Base-by-base conservation (phyloP, 176 grass and related monocot species). In the Oryza coarctata region DNA sequence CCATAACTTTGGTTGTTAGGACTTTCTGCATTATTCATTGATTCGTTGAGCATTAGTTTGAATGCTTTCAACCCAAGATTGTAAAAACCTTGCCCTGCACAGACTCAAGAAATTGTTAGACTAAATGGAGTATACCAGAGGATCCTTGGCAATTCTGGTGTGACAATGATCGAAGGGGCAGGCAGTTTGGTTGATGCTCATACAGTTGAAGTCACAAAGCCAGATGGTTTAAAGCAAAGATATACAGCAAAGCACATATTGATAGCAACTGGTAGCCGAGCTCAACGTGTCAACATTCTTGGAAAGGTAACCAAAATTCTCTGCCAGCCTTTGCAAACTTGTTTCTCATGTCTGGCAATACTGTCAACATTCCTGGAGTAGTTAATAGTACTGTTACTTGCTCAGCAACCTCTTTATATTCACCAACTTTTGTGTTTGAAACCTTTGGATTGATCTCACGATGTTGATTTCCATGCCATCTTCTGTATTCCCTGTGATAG, bases 101-200 rank as follows among this genome's bases (percentile, higher is more conserved):
- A 98, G 95, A 95, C 92, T 75, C 89, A 85, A 55, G 95, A 98
- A 87, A 98, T 98, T 60, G 86, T 86, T 28, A 92, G 92, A 73
- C 68, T 98, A 52, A 98, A 98, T 62, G 95, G 82, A 72, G 49
- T 98, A 32, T 79, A 98, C 85, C 87, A 93, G 86, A 92, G 90
- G 36, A 70, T 98, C 20, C 72, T 98, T 43, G 11, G 68, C 4
- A 93, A 86, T 86, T 65, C 92, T 65, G 92, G 92, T 43, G 95
- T 98, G 71, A 90, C 79, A 20, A 86, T 95, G 79, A 85, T 98
- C 66, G 95, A 98, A 95, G 95, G 95, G n/a, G 88, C 86, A 60
- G 92, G 90, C 2, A 95, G 88, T 85, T 68, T 98, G 27, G 76
- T 90, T 75, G 88, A 91, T 71, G 88, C 92, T 13, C 92, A 98